Conservation (phyloP, 441 rosid genomes). For the Hura crepitans region DNA sequence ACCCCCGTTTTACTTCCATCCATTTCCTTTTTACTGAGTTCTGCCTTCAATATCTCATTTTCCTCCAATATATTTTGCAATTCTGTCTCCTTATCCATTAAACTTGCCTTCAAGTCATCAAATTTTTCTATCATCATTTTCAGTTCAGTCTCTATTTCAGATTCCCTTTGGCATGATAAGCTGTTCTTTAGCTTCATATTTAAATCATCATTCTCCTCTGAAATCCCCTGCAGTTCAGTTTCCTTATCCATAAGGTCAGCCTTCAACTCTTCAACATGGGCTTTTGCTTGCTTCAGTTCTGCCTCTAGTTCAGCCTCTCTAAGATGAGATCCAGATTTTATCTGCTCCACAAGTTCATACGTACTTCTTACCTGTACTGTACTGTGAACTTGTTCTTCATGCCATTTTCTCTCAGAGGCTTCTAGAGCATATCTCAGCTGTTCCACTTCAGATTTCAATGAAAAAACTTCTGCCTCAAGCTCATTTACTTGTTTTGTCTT, state of each 20-base stretch:
- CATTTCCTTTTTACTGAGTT: constrained; percentile 37
- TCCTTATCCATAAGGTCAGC: constrained; percentile 71
- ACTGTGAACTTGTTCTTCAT: constrained; percentile 41
- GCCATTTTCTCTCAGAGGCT: constrained; percentile 43
- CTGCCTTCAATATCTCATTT: constrained; percentile 44
- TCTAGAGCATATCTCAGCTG: constrained; percentile 48
- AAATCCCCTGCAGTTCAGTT: constrained; percentile 60
- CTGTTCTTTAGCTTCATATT: constrained; percentile 43
- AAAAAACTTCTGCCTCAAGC: constrained; percentile 46
- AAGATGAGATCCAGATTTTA: constrained; percentile 37
- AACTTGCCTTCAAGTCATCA: constrained; percentile 43
- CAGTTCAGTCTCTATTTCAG: constrained; percentile 39
- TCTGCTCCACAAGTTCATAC: constrained; percentile 41
- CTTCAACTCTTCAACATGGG: constrained; percentile 51
- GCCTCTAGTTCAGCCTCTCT: constrained; percentile 67
- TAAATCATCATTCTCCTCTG: constrained; percentile 66
- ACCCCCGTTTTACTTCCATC: constrained; percentile 38
- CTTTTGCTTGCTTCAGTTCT: constrained; percentile 64
- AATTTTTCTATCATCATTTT: constrained; percentile 40
- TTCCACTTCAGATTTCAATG: constrained; percentile 55
- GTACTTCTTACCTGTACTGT: constrained; percentile 37
- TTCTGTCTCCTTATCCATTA: constrained; percentile 57
- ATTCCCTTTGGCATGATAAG: constrained; percentile 32
- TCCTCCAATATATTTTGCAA: constrained; percentile 43
- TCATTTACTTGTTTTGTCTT: constrained; percentile 33